A percentile compares a stretch with the other conserved stretches of the same genome.
Conservation (phyloP, 2,329 filamentous ascomycete species). For the Dactylella cylindrospora region DNA sequence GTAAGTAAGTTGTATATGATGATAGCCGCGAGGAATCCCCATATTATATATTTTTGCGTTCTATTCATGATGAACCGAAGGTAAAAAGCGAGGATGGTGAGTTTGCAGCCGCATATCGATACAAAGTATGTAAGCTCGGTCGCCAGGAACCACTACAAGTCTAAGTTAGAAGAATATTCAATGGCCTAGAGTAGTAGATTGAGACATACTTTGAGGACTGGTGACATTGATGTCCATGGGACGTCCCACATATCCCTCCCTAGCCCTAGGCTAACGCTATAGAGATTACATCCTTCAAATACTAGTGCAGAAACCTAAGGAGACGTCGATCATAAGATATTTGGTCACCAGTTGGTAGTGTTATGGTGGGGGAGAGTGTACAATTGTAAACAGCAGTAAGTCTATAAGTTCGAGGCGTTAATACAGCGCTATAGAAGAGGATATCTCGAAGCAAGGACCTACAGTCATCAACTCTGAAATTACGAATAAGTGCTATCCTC, state of each 20-base stretch:
- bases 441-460: too few species aligned
- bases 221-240: constrained; percentile 34
- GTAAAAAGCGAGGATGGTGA: constrained; percentile 39
- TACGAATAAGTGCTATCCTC: constrained; percentile 15
- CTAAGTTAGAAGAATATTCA: background rate
- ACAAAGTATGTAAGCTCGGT: constrained; percentile 39
- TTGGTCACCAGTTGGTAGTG: background rate
- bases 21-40: constrained; percentile 25
- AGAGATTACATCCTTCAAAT: constrained; percentile 26
- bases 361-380: constrained; percentile 1
- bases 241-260: constrained; percentile 40
- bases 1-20: constrained; percentile 32
- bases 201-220: constrained; percentile 19
- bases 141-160: constrained; percentile 28
- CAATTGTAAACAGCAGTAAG: constrained; percentile 32
- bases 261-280: constrained; percentile 29
- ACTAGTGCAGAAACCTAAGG: constrained; percentile 27
- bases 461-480: constrained; percentile 37
- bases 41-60: constrained; percentile 32
- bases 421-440: too few species aligned
- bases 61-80: constrained; percentile 39
- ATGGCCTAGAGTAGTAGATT: background rate
- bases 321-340: too few species aligned
- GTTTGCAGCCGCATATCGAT: constrained; percentile 38
- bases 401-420: constrained; percentile 24